phyloP scores from a whole-genome alignment of 345 rosid genomes.

The Arabidopsis suecica region DNA sequence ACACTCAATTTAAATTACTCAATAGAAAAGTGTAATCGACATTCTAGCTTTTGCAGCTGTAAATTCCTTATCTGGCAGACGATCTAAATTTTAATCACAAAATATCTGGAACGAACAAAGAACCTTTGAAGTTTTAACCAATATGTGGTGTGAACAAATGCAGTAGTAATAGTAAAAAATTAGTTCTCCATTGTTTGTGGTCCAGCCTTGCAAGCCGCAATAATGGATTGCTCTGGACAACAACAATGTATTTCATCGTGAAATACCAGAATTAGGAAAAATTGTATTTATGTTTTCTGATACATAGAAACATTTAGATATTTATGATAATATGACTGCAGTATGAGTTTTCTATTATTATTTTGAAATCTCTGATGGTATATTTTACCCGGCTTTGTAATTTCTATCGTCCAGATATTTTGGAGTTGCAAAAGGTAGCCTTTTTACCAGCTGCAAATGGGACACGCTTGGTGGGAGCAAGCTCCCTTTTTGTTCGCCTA shows the following conservation, averaged over 20 bases:
- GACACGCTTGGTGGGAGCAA: conserved; percentile 79
- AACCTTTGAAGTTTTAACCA: background rate
- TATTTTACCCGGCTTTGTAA: conserved; percentile 20
- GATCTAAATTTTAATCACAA: conserved; percentile 9
- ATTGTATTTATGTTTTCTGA: background rate
- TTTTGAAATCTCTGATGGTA: conserved; percentile 16
- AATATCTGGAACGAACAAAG: conserved; percentile 5
- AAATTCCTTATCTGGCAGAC: background rate
- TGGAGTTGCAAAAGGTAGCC: conserved; percentile 74
- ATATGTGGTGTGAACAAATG: conserved; percentile 18
- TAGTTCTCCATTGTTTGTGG: conserved; percentile 11
- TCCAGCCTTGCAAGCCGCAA: conserved; percentile 28
- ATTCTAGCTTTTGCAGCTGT: conserved; percentile 19
- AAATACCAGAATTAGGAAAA: conserved; percentile 11
- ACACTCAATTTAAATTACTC: conserved; percentile 11
- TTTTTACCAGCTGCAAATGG: conserved; percentile 95
- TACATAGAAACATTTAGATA: conserved; percentile 7
- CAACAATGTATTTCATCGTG: conserved; percentile 8
- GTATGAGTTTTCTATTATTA: conserved; percentile 12
- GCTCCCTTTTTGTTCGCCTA: conserved; percentile 77
- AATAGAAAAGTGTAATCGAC: background rate
- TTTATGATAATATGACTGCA: conserved; percentile 4
- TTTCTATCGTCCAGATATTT: conserved; percentile 57
- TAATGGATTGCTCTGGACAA: conserved; percentile 14
- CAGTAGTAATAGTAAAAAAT: conserved; percentile 6